Evolutionary conservation across 176 grass and related monocot genomes (phyloP), one percentile per base, ranked within the genome.

Genomic region (Metroxylon sagu): DNA sequence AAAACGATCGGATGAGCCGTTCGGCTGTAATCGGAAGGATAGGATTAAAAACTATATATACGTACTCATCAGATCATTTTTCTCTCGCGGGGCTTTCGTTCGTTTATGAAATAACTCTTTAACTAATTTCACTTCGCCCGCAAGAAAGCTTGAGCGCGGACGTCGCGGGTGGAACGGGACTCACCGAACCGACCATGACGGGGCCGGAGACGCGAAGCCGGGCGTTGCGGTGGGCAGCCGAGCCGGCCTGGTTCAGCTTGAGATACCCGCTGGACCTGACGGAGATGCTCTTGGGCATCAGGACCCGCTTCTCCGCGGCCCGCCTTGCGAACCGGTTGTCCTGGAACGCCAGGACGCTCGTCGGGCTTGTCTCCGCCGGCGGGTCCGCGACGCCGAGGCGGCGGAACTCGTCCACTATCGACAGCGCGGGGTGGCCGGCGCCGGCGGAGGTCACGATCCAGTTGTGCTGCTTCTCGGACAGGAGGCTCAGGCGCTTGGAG

Each of bases 261-360:
- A 98, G 84, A 67, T 86, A 93, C 19, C 83, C 82, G 25, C 66
- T 93, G 18, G 94, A 93, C 17, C 88, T 79, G 56, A 93, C 83
- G 14, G 88, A 93, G 57, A 93, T 98, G 80, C 88, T 98, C 76
- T 98, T 98, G 2, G 85, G 85, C 26, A 83, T 67, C 26, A 79
- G 64, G 15, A 81, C 49, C 16, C 59, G 70, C 73, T 84, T 88
- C 75, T 92, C 66, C 3, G 79, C 63, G 17, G 61, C 26, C 48
- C 67, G 31, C 31, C 29, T 43, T 12, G 35, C 35, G 35, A 43
- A 43, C 8, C 35, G 35, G 35, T 12, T 39, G 4, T 66, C 65
- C 51, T 71, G 71, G 65, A 53, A 66, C 14, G 30, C 50, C 6
- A 53, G 31, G n/a, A 57, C 73, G 10, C 73, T 77, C 27, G 79